These are phyloP conservation scores for Pseudocercospora fuligena DNA, from an alignment of 2,329 filamentous ascomycete genomes.

Conservation along the genomic window DNA sequence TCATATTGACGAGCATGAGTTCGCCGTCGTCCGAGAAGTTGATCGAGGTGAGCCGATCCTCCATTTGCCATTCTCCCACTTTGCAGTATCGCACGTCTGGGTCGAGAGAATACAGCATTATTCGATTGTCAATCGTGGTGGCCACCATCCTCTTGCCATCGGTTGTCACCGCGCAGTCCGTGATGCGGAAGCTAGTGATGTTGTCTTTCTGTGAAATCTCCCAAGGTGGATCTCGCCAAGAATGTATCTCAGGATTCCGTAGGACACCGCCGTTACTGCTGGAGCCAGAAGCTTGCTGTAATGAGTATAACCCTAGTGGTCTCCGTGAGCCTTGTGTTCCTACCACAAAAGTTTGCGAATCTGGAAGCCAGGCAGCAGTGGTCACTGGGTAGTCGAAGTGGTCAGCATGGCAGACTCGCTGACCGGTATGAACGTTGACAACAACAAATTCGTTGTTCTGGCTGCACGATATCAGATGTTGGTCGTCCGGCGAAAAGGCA, in stretches of 20 bases:
- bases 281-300: slow-evolving; percentile 22
- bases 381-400: slow-evolving; percentile 84
- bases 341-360: slow-evolving; percentile 77
- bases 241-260: slow-evolving; percentile 38
- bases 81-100: slow-evolving; percentile 70
- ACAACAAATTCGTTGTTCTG: slow-evolving; percentile 43
- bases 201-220: slow-evolving; percentile 58
- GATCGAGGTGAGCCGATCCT: slow-evolving; percentile 75
- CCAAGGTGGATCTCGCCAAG: slow-evolving; percentile 53
- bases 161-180: slow-evolving; percentile 81
- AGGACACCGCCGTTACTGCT: slow-evolving; percentile 26
- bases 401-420: slow-evolving; percentile 65
- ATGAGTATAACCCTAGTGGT: slow-evolving; percentile 64
- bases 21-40: slow-evolving; percentile 80
- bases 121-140: slow-evolving; percentile 69
- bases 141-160: slow-evolving; percentile 81
- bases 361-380: slow-evolving; percentile 84
- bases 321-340: slow-evolving; percentile 72
- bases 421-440: slow-evolving; percentile 51
- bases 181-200: slow-evolving; percentile 70
- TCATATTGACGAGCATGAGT: slow-evolving; percentile 80
- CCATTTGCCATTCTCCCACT: slow-evolving; percentile 73
- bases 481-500: slow-evolving; percentile 90
- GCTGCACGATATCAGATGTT: slow-evolving; percentile 80
- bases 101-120: slow-evolving; percentile 75